Evolutionary conservation across 129 eudicot genomes (phyloP).

Genomic region (Artemisia annua): DNA sequence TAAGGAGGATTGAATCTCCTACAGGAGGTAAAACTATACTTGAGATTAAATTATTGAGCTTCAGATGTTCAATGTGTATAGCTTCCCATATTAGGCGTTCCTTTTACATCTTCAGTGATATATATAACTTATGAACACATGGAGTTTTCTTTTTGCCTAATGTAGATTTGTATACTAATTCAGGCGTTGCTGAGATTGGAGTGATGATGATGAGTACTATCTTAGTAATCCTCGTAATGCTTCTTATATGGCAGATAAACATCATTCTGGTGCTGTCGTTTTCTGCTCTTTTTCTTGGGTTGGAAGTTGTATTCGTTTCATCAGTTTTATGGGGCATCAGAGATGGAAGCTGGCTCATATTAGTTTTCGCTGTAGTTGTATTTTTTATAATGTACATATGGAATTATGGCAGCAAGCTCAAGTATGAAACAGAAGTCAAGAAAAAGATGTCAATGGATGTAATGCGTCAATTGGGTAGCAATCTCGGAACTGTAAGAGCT

Average conservation of each 20-base stretch:
- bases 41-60: neutral
- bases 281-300: constrained; percentile 55
- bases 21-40: neutral
- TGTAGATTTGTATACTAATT: constrained; percentile 26
- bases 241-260: constrained; percentile 96
- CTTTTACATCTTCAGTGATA: neutral
- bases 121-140: constrained; percentile 1
- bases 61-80: neutral
- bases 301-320: constrained; percentile 79
- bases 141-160: constrained; percentile 23
- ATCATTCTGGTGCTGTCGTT: constrained; percentile 63
- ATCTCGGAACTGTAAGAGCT: constrained; percentile 92
- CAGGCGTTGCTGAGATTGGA: constrained; percentile 92
- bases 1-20: neutral
- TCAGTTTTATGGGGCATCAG: constrained; percentile 71
- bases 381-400: constrained; percentile 80
- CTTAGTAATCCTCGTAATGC: constrained; percentile 90
- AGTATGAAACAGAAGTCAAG: constrained; percentile 81
- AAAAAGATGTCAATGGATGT: constrained; percentile 84
- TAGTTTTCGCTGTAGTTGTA: constrained; percentile 62
- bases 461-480: constrained; percentile 75
- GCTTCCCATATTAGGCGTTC: neutral
- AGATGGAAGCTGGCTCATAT: constrained; percentile 97
- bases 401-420: constrained; percentile 96
- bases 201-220: constrained; percentile 93